phyloP scores from a whole-genome alignment of 768 basidiomycete genomes.

The Gymnopilus dilepis region DNA sequence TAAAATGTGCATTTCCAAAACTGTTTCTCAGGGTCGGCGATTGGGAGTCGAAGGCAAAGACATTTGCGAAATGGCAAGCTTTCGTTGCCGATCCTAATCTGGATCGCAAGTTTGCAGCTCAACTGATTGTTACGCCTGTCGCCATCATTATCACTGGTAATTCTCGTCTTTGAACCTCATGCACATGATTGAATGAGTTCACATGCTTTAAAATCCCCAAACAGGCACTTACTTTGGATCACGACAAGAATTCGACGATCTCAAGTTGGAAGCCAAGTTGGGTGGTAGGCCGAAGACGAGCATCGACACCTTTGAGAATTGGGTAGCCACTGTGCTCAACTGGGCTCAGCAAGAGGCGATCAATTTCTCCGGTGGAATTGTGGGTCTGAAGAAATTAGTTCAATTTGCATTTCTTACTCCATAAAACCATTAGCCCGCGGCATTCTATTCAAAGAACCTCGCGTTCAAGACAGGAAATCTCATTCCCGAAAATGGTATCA shows the following conservation, averaged over 20 bases:
- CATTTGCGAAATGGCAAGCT: conserved; percentile 11
- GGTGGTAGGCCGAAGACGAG: neutral
- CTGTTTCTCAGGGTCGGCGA: conserved; percentile 1
- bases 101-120: conserved; percentile 12
- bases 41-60: conserved; percentile 1
- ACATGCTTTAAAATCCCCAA: too few species aligned
- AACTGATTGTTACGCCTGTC: conserved; percentile 6
- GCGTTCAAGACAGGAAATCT: conserved; percentile 6
- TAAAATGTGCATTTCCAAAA: neutral
- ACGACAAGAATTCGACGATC: conserved; percentile 7
- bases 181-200: too few species aligned
- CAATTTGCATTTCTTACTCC: neutral
- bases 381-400: neutral
- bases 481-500: neutral
- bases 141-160: conserved; percentile 7
- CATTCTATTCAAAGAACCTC: conserved; percentile 14
- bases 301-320: conserved; percentile 7
- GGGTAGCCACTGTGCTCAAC: conserved; percentile 4
- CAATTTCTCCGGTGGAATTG: conserved; percentile 8
- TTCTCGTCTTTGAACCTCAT: neutral
- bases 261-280: neutral
- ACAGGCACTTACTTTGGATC: conserved; percentile 15
- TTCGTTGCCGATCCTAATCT: conserved; percentile 7
- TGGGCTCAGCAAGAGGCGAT: conserved; percentile 10
- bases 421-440: neutral